A percentile compares a stretch with the other conserved stretches of the same genome.
phyloP scores from a whole-genome alignment of 2,329 filamentous ascomycete species.

The Nothophoma quercina region DNA sequence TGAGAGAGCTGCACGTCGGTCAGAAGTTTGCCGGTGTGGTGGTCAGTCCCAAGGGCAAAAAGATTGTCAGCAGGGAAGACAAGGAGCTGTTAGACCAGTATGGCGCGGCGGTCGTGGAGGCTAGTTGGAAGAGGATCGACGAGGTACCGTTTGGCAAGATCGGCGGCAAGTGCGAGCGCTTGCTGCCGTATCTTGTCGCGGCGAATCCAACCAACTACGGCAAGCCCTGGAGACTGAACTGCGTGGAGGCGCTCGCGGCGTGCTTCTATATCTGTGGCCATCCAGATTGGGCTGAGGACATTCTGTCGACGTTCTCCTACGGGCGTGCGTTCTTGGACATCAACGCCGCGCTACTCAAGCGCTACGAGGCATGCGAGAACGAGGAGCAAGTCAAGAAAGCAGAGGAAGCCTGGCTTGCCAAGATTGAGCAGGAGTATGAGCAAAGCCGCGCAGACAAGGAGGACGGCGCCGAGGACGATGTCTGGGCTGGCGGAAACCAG shows the following conservation, averaged over 20 bases:
- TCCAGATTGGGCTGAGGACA: constrained; percentile 85
- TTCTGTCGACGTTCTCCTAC: constrained; percentile 86
- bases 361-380: constrained; percentile 83
- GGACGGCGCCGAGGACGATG: constrained; percentile 68
- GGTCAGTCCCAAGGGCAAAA: constrained; percentile 93
- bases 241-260: constrained; percentile 91
- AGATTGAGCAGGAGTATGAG: constrained; percentile 87
- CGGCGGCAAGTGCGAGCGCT: constrained; percentile 87
- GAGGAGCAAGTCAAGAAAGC: constrained; percentile 84
- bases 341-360: constrained; percentile 80
- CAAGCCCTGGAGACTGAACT: constrained; percentile 93
- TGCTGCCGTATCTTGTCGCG: constrained; percentile 89
- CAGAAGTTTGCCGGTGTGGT: constrained; percentile 93
- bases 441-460: constrained; percentile 75
- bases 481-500: constrained; percentile 90
- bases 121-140: constrained; percentile 90
- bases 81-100: constrained; percentile 81
- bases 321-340: constrained; percentile 89
- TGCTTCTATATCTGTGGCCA: constrained; percentile 94
- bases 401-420: constrained; percentile 86
- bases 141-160: constrained; percentile 93
- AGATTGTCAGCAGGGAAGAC: constrained; percentile 83
- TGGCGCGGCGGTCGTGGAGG: constrained; percentile 95
- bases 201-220: constrained; percentile 98
- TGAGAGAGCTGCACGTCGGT: constrained; percentile 90